phyloP scores from a whole-genome alignment of 2,329 filamentous ascomycete species.

The Alternaria burnsii region DNA sequence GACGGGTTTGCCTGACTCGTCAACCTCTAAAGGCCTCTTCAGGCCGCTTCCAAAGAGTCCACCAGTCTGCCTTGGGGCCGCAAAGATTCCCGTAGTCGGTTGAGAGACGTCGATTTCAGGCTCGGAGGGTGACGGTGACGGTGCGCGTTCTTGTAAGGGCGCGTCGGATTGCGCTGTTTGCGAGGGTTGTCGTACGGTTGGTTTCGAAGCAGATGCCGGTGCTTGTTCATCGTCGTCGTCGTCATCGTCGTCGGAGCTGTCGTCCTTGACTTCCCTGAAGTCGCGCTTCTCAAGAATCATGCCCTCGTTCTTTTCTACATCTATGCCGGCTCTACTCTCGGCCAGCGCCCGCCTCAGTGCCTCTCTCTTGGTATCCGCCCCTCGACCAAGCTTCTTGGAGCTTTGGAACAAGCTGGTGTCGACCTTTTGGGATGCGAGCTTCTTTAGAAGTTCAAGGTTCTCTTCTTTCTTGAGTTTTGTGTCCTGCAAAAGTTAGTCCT shows the following conservation, averaged over 20 bases:
- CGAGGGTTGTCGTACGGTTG: background rate
- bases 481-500: conserved; percentile 61
- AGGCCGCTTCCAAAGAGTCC: conserved; percentile 74
- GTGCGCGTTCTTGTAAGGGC: conserved; percentile 22
- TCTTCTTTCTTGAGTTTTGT: conserved; percentile 95
- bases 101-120: conserved; percentile 23
- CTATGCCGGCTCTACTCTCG: conserved; percentile 70
- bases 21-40: conserved; percentile 84
- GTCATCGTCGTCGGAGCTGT: conserved; percentile 45
- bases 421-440: conserved; percentile 78
- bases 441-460: conserved; percentile 81
- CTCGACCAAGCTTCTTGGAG: conserved; percentile 76
- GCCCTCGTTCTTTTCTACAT: conserved; percentile 63
- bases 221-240: conserved; percentile 28
- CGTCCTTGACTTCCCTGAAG: conserved; percentile 31
- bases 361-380: conserved; percentile 74
- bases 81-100: background rate
- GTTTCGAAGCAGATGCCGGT: background rate
- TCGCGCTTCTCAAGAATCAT: conserved; percentile 61
- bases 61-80: conserved; percentile 13
- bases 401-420: conserved; percentile 85
- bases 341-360: conserved; percentile 69
- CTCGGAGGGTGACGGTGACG: conserved; percentile 27
- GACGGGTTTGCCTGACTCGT: conserved; percentile 79
- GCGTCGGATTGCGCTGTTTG: conserved; percentile 6